Base-by-base conservation (phyloP, 441 rosid genomes). In the Arabidopsis lyrata region DNA sequence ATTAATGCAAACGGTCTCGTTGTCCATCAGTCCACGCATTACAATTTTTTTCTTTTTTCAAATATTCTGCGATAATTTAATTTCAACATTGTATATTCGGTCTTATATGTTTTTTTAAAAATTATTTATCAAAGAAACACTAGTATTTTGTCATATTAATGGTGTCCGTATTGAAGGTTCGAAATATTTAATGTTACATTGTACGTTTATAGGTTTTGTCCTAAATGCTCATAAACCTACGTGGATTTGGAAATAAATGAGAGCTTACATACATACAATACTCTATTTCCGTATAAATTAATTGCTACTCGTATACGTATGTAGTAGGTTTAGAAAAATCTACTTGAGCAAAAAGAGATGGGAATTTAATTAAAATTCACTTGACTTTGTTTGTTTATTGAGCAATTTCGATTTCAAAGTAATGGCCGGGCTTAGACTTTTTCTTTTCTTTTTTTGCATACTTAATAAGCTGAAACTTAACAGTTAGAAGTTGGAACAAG, bases 401-500 rank as follows among this genome's bases (percentile, higher is more conserved):
- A 66, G 54, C 54, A 49, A 29, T 16, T 48, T 39, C 8, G 57
- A 55, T 62, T 48, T 65, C 16, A 35, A 47, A 45, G 55, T 39
- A 47, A 3, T 73, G 5, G 39, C 38, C 57, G 18, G 49, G 5
- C 70, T 44, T 72, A 0, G 68, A 38, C 71, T 14, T 65, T 47
- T 63, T 35, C 2, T 22, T 13, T 27, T 8, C 16, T 29, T 5
- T 36, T 52, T 38, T 35, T 6, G 41, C 24, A 56, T 64, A 27
- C 52, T 16, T 65, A 27, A 27, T 27, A 13, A 5, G 39, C 34
- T 56, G 59, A 65, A 65, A 36, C 29, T 12, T 45, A 27, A 74
- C 48, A 41, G 78, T 75, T 68, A 75, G 69, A 42, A 35, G 69
- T 68, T 75, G 63, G 69, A 44, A 24, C 49, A 32, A 3, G n/a